Percentiles rank a stretch among this genome's conserved stretches.
Conservation (phyloP, 371 early-diverging fungal genomes). For the Capniomyces stellatus region DNA sequence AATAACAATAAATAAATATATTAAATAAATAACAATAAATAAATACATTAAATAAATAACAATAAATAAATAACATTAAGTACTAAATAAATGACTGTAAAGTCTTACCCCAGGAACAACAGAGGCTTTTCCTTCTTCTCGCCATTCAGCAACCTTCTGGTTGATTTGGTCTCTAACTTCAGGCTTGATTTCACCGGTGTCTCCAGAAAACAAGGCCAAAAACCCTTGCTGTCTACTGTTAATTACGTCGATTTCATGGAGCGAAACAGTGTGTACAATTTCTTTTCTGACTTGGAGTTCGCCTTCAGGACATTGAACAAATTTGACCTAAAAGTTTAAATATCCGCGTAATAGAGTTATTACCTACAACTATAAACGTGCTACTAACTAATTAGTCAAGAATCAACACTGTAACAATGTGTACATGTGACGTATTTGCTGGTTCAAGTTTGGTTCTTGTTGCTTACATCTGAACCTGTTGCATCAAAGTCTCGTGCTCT, state of each 20-base stretch:
- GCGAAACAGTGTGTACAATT: constrained; percentile 88
- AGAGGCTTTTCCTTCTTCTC: constrained; percentile 97
- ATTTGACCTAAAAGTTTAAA: constrained; percentile 48
- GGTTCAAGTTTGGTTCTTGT: not conserved
- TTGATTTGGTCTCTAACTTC: constrained; percentile 98
- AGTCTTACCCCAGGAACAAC: constrained; percentile 91
- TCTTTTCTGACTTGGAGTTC: constrained; percentile 95
- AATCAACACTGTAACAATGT: not conserved
- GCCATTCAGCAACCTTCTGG: constrained; percentile 92
- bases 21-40: not conserved
- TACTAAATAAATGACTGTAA: too few species aligned
- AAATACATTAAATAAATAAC: not conserved
- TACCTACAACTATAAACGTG: too few species aligned
- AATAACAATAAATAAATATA: not conserved
- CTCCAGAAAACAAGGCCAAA: constrained; percentile 90
- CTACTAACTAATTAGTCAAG: too few species aligned
- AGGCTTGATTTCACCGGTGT: constrained; percentile 93
- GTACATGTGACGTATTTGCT: not conserved
- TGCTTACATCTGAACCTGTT: constrained; percentile 72
- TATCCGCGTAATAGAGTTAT: too few species aligned
- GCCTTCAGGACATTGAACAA: constrained; percentile 98
- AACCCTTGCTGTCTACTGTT: constrained; percentile 96
- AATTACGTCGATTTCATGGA: constrained; percentile 99
- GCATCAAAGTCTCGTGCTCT: constrained; percentile 94
- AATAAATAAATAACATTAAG: too few species aligned